Base-by-base conservation (phyloP, 2,329 filamentous ascomycete genomes). In the Macrophomina tecta region DNA sequence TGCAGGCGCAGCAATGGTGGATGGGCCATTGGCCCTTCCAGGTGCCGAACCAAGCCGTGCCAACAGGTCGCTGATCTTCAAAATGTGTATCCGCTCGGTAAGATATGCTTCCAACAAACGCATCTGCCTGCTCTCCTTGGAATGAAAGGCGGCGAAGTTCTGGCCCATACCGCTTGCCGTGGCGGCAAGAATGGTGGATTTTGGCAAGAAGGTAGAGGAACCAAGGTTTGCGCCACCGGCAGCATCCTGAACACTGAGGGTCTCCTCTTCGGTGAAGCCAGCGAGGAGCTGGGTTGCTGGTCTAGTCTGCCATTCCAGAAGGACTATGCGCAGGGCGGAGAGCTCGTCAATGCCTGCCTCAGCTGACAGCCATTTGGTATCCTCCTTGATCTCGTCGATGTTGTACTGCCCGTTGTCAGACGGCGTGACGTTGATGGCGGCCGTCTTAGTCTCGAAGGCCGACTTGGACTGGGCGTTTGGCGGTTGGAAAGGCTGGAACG, bases 341-440 rank as follows among this genome's bases (percentile, higher is more conserved):
- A 95, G 83, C 77, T 97, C 89, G 77, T 95, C 93, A 70, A 97
- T 88, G 52, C 87, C 85, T 61, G 89, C 88, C 74, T 90, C 88
- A 73, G 90, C 88, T 78, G 92, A 94, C 69, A 99, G 82, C 93
- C 94, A 98, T 71, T 91, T 77, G 40, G 93, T 87, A 81, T 98
- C 94, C 55, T 88, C 87, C 80, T 97, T 97, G 76, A 98, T 88
- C 74, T 90, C 83, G 46, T 91, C 88, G 71, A 97, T 83, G 74
- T 94, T 88, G 75, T 90, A 92, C 66, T 87, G 86, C 48, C 87
- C 85, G 72, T 87, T 87, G 12, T 87, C 82, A 5, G 87, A 87
- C 18, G 91, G 88, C 1, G 92, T 88, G 58, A 93, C 87, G 76
- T 97, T 91, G 69, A 97, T 96, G 5, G 93, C 91, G 28, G 93